These are phyloP conservation scores for Suillus paluster DNA, from an alignment of 768 basidiomycete genomes.

Conservation along the genomic window DNA sequence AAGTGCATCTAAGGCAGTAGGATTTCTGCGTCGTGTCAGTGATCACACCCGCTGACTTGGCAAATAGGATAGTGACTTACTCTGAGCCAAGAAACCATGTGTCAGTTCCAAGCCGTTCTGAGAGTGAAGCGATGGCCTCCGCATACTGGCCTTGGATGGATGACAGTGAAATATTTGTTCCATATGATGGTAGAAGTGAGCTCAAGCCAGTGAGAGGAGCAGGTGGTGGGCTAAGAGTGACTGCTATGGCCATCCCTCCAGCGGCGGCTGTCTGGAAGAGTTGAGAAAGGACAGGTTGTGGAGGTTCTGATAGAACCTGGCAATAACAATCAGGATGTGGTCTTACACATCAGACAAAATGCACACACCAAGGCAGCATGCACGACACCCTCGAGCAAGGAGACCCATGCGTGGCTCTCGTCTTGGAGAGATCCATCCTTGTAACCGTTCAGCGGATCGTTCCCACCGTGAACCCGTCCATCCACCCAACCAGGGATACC, in stretches of 20 bases:
- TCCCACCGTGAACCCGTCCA: conserved; percentile 44
- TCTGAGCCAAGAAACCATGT: conserved; percentile 81
- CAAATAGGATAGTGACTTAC: conserved; percentile 43
- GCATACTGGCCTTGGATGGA: conserved; percentile 62
- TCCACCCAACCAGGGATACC: conserved; percentile 80
- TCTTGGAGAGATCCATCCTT: conserved; percentile 59
- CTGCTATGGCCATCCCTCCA: conserved; percentile 42
- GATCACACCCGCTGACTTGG: conserved; percentile 4
- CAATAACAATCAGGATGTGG: conserved; percentile 11
- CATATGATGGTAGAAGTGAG: conserved; percentile 64
- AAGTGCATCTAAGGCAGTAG: conserved; percentile 83
- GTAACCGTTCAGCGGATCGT: conserved; percentile 68
- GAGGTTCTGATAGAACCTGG: conserved; percentile 49
- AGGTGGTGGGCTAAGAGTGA: conserved; percentile 66
- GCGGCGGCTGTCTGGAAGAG: conserved; percentile 43
- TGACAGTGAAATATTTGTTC: conserved; percentile 55
- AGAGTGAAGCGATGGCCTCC: conserved; percentile 74
- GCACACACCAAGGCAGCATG: conserved; percentile 73
- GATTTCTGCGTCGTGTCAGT: conserved; percentile 48
- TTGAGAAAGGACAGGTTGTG: conserved; percentile 44
- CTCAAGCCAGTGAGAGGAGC: conserved; percentile 72
- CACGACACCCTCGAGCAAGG: conserved; percentile 75
- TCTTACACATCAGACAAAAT: not conserved
- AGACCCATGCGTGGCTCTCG: conserved; percentile 83
- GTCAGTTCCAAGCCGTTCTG: conserved; percentile 75